These are phyloP conservation scores for Leccinum barrowsii DNA, from an alignment of 768 basidiomycete genomes.

Conservation along the genomic window DNA sequence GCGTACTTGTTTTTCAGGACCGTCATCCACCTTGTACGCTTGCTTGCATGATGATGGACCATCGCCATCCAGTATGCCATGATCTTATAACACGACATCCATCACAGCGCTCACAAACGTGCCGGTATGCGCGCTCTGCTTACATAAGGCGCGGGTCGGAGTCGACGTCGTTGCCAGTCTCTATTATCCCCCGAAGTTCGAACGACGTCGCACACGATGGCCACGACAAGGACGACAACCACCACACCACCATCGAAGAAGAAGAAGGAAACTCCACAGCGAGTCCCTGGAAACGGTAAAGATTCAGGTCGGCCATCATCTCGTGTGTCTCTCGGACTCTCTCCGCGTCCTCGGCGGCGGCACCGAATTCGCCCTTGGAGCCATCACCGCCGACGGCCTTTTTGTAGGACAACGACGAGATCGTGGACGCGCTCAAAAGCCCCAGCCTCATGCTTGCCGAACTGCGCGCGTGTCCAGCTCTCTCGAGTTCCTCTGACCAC, in stretches of 20 bases:
- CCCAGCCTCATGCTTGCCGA: constrained; percentile 95
- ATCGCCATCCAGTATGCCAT: no score
- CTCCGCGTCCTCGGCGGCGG: neutral
- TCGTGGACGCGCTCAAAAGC: constrained; percentile 98
- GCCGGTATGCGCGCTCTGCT: neutral
- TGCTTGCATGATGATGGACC: constrained; percentile 43
- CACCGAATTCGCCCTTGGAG: neutral
- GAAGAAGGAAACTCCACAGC: constrained; percentile 76
- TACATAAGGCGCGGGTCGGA: constrained; percentile 10
- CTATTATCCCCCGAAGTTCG: no score
- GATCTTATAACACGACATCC: no score
- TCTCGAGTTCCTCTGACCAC: no score
- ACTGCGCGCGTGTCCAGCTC: constrained; percentile 61
- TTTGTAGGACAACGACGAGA: constrained; percentile 87
- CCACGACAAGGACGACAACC: constrained; percentile 13
- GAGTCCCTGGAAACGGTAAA: constrained; percentile 84
- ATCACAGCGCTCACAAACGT: no score
- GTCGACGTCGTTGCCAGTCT: no score
- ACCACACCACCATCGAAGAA: constrained; percentile 35
- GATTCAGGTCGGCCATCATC: constrained; percentile 87
- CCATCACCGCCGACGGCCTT: no score
- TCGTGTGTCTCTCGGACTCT: constrained; percentile 71
- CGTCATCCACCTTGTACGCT: constrained; percentile 18
- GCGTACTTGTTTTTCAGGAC: constrained; percentile 37
- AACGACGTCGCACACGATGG: constrained; percentile 18